Conservation (phyloP, 768 basidiomycete genomes). For the Russula compacta region DNA sequence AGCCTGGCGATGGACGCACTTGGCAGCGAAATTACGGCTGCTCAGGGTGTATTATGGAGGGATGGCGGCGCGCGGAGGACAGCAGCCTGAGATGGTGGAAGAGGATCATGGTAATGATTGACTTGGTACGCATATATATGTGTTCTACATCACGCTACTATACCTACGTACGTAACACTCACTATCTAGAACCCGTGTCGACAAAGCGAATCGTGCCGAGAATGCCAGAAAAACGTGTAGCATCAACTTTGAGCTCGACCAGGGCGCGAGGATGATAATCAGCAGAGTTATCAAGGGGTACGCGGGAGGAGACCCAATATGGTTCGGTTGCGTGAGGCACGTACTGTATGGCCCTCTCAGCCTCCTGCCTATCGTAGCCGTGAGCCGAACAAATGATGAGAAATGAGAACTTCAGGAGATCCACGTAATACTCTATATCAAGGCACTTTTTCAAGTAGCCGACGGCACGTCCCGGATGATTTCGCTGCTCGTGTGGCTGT, state of each 20-base stretch:
- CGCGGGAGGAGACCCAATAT: too few species aligned
- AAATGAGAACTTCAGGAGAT: too few species aligned
- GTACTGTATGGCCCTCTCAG: too few species aligned
- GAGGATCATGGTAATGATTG: neutral
- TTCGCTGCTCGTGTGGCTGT: too few species aligned
- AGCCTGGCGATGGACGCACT: slow-evolving; percentile 13
- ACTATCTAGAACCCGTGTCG: neutral
- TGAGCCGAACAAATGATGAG: too few species aligned
- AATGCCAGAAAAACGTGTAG: neutral
- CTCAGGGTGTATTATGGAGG: neutral
- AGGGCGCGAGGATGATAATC: neutral
- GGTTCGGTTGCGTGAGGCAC: too few species aligned
- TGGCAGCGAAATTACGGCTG: neutral
- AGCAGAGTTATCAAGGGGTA: too few species aligned
- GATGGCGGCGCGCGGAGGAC: neutral
- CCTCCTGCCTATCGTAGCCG: too few species aligned
- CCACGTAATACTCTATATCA: too few species aligned
- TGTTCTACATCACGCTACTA: neutral
- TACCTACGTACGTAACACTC: neutral
- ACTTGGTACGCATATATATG: neutral
- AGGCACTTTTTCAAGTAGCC: too few species aligned
- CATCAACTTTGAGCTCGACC: neutral
- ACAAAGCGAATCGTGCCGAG: neutral
- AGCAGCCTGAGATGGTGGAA: neutral
- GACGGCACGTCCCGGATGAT: too few species aligned